A percentile compares a stretch with the other conserved stretches of the same genome.
These are phyloP conservation scores for Papilionanthe hybrid DNA, from an alignment of 116 monocot species.

Conservation along the genomic window DNA sequence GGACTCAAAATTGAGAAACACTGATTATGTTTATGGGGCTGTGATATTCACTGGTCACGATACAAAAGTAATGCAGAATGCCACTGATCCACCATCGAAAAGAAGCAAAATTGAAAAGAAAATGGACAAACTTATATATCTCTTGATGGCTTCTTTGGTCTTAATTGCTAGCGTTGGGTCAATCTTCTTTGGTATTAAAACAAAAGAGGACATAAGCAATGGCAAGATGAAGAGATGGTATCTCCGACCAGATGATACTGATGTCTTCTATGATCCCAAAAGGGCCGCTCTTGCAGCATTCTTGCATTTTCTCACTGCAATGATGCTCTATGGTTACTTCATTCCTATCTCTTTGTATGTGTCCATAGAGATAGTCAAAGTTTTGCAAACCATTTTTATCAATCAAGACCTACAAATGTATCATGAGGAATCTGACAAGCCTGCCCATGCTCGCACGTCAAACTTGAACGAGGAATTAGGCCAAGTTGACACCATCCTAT, in stretches of 20 bases:
- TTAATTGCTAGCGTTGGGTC: constrained; percentile 65
- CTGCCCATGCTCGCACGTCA: constrained; percentile 77
- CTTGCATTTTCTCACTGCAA: constrained; percentile 65
- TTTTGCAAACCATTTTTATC: constrained; percentile 79
- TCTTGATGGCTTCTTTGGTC: constrained; percentile 53
- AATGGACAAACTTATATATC: constrained; percentile 74
- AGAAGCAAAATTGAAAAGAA: constrained; percentile 39
- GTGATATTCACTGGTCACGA: constrained; percentile 80
- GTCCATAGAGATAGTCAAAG: constrained; percentile 81
- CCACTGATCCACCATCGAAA: constrained; percentile 51
- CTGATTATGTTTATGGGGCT: constrained; percentile 65
- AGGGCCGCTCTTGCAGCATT: constrained; percentile 34
- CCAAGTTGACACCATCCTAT: constrained; percentile 69
- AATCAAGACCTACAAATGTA: constrained; percentile 74
- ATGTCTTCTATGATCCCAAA: constrained; percentile 44
- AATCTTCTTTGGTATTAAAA: constrained; percentile 57
- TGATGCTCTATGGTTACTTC: constrained; percentile 81
- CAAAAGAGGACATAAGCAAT: constrained; percentile 31
- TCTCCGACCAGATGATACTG: constrained; percentile 44
- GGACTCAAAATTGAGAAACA: constrained; percentile 79
- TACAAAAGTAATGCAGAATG: constrained; percentile 84
- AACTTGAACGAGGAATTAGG: constrained; percentile 86
- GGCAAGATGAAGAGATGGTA: constrained; percentile 69
- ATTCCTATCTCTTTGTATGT: constrained; percentile 87
- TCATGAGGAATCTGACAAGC: constrained; percentile 71